These are phyloP conservation scores for Boletus barrowsii DNA, from an alignment of 768 basidiomycete genomes.

Conservation along the genomic window DNA sequence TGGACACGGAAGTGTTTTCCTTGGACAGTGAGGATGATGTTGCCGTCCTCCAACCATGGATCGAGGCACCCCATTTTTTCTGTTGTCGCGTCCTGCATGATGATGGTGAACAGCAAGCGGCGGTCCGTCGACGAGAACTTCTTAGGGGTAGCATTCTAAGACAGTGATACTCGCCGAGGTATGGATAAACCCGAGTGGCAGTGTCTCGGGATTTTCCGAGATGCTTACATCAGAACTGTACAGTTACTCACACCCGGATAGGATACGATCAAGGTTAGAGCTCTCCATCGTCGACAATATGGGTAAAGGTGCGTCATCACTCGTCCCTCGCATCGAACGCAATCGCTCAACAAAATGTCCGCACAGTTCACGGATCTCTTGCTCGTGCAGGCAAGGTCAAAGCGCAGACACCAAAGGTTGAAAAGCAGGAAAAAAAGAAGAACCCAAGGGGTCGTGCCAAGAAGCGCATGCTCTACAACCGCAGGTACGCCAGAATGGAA, in stretches of 20 bases:
- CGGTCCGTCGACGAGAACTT: no score
- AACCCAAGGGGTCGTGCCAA: slow-evolving; percentile 95
- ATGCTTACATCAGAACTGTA: slow-evolving; percentile 42
- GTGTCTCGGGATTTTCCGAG: slow-evolving; percentile 24
- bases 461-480: slow-evolving; percentile 93
- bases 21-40: slow-evolving; percentile 26
- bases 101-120: no score
- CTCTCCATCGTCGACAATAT: slow-evolving; percentile 58
- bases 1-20: slow-evolving; percentile 32
- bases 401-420: slow-evolving; percentile 97
- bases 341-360: not conserved
- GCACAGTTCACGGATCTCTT: slow-evolving; percentile 93
- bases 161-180: no score
- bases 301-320: slow-evolving; percentile 59
- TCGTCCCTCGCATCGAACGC: slow-evolving; percentile 2
- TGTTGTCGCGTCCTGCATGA: not conserved
- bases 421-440: slow-evolving; percentile 99
- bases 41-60: slow-evolving; percentile 32
- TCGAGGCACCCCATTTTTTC: slow-evolving; percentile 7
- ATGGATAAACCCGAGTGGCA: not conserved
- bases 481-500: slow-evolving; percentile 55
- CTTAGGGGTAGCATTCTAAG: no score
- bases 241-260: slow-evolving; percentile 29
- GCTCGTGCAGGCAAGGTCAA: slow-evolving; percentile 99
- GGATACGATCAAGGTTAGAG: slow-evolving; percentile 25